These are phyloP conservation scores for Cryphonectria carpinicola DNA, from an alignment of 2,329 filamentous ascomycete genomes.

Conservation along the genomic window DNA sequence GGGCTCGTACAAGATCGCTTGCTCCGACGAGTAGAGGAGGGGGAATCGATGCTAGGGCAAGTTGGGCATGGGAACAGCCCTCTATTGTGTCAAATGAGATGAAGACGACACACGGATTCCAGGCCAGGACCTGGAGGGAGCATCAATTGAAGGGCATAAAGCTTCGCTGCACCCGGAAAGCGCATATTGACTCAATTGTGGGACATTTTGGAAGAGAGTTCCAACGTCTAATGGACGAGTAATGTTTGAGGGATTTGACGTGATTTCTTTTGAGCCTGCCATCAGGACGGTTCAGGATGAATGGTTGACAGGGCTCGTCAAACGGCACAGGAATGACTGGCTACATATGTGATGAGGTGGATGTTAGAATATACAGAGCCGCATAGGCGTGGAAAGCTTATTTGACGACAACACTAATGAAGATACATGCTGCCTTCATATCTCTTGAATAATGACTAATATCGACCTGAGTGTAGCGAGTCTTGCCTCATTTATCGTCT, in stretches of 20 bases:
- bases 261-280: background rate
- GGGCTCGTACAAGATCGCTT: slow-evolving; percentile 15
- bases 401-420: background rate
- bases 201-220: background rate
- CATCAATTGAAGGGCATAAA: background rate
- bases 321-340: too few relatives aligned
- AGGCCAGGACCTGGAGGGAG: background rate
- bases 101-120: background rate
- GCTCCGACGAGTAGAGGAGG: slow-evolving; percentile 1
- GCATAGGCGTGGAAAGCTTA: background rate
- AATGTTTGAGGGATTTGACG: background rate
- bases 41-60: background rate
- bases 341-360: background rate
- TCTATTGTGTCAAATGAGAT: background rate
- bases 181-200: background rate
- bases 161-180: background rate
- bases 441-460: too few relatives aligned
- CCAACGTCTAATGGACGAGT: background rate
- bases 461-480: too few relatives aligned
- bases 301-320: background rate
- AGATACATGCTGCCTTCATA: background rate
- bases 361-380: background rate
- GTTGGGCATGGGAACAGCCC: background rate
- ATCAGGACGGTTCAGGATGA: background rate
- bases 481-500: too few relatives aligned